Conservation (phyloP, 495 filamentous ascomycete species). For the Jackrogersella minutella region DNA sequence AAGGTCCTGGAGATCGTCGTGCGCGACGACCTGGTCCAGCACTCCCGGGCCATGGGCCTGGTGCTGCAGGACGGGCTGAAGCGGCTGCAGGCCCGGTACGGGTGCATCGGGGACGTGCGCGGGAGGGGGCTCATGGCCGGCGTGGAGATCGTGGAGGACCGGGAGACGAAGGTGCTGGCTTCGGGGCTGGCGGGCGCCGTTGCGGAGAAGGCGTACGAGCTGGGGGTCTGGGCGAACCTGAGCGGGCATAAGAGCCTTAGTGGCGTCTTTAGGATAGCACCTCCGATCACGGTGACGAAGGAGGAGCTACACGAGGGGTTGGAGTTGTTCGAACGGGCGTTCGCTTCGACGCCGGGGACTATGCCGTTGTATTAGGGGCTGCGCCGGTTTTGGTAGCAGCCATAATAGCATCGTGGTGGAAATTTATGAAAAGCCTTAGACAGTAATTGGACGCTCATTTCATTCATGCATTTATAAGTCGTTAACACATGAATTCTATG, state of each 20-base stretch:
- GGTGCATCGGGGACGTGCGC: constrained; percentile 64
- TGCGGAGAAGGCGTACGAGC: constrained; percentile 52
- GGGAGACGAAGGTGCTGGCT: constrained; percentile 52
- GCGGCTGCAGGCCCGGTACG: constrained; percentile 55
- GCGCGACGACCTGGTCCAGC: constrained; percentile 56
- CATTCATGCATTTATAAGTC: background rate
- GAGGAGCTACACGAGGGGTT: constrained; percentile 60
- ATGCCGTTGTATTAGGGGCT: constrained; percentile 6
- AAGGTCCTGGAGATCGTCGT: constrained; percentile 65
- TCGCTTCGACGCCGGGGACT: constrained; percentile 29
- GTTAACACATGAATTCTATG: background rate
- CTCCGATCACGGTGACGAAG: constrained; percentile 62
- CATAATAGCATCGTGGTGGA: background rate
- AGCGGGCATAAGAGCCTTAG: constrained; percentile 60
- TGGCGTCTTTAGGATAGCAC: constrained; percentile 64
- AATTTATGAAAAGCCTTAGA: too few species aligned
- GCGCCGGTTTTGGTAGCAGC: too few species aligned
- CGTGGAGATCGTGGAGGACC: constrained; percentile 61
- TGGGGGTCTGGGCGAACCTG: constrained; percentile 63
- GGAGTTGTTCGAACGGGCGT: constrained; percentile 57
- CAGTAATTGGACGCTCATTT: too few species aligned
- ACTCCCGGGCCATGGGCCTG: constrained; percentile 50
- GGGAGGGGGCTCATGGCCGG: constrained; percentile 63
- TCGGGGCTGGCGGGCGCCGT: constrained; percentile 57
- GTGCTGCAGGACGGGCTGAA: constrained; percentile 53